phyloP scores from a whole-genome alignment of 2,329 filamentous ascomycete genomes.

The Paracorniculantispora psalliotae region DNA sequence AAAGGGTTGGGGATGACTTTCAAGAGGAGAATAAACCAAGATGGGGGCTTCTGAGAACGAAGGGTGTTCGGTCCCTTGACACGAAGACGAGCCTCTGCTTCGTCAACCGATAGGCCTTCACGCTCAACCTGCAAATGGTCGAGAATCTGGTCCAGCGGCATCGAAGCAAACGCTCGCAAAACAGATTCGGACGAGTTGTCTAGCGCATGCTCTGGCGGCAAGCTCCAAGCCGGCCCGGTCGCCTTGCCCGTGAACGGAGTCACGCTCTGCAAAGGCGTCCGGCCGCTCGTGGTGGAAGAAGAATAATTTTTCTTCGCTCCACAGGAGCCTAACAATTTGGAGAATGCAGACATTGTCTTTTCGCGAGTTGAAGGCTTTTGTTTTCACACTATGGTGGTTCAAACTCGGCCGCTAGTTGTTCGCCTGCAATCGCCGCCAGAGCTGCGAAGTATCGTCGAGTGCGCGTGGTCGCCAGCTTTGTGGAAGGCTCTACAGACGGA shows the following conservation, averaged over 20 bases:
- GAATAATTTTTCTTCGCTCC: constrained; percentile 1
- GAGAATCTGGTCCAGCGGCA: constrained; percentile 17
- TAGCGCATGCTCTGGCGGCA: constrained; percentile 8
- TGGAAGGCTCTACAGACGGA: constrained; percentile 11
- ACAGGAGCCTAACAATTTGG: neutral
- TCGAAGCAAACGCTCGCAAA: constrained; percentile 19
- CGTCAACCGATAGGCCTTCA: constrained; percentile 19
- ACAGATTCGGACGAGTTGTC: constrained; percentile 17
- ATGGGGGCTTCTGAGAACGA: constrained; percentile 22
- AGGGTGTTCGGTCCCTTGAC: constrained; percentile 22
- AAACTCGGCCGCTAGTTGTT: constrained; percentile 12
- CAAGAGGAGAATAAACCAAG: constrained; percentile 24
- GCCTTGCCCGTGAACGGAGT: neutral
- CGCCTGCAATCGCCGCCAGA: constrained; percentile 11
- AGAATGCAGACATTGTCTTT: neutral
- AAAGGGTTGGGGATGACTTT: constrained; percentile 24
- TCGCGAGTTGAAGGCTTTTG: neutral
- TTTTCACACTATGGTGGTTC: constrained; percentile 11
- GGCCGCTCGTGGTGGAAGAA: neutral
- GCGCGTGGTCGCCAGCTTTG: constrained; percentile 12
- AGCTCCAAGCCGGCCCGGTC: neutral
- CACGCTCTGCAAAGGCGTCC: neutral
- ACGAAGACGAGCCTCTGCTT: constrained; percentile 20
- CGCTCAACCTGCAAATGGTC: constrained; percentile 19
- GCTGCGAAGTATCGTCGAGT: constrained; percentile 11